phyloP scores from a whole-genome alignment of 1,284 basidiomycete genomes.

The Ustilago shanxiensis region DNA sequence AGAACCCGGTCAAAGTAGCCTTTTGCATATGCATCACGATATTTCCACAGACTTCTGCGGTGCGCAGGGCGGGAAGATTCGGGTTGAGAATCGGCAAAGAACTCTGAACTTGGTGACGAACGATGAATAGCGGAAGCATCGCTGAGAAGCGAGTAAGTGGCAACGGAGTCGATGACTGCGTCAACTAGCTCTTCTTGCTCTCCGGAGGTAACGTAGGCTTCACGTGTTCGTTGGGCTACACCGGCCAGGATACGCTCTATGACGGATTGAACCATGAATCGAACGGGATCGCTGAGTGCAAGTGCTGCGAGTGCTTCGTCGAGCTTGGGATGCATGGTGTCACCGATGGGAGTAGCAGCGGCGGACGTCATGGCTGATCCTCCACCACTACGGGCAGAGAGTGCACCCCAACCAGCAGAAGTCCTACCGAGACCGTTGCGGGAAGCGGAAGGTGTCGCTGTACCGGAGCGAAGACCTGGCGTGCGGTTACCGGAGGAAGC shows the following conservation, averaged over 20 bases:
- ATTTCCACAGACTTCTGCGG: constrained; percentile 18
- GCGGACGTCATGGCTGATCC: constrained; percentile 41
- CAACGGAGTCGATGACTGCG: constrained; percentile 56
- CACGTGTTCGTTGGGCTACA: constrained; percentile 18
- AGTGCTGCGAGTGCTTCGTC: constrained; percentile 36
- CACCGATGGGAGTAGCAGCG: constrained; percentile 47
- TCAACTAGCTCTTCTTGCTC: constrained; percentile 55
- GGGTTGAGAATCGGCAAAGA: constrained; percentile 36
- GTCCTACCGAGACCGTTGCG: constrained; percentile 33
- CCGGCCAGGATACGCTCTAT: constrained; percentile 45
- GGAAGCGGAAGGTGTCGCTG: constrained; percentile 32
- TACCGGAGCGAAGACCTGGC: constrained; percentile 19
- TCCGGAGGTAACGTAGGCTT: constrained; percentile 44
- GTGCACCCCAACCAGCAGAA: constrained; percentile 22
- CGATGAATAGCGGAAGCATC: constrained; percentile 42
- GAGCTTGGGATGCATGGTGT: constrained; percentile 39
- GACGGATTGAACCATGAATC: constrained; percentile 53
- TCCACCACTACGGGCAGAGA: neutral
- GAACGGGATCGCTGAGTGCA: constrained; percentile 53
- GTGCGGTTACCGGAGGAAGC: constrained; percentile 24
- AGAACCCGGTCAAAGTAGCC: constrained; percentile 40
- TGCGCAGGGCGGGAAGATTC: neutral
- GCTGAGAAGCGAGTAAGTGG: constrained; percentile 57
- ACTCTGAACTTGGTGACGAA: constrained; percentile 33
- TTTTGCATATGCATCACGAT: constrained; percentile 39